Base-by-base conservation (phyloP, 2,329 filamentous ascomycete genomes). In the Alternaria metachromatica region DNA sequence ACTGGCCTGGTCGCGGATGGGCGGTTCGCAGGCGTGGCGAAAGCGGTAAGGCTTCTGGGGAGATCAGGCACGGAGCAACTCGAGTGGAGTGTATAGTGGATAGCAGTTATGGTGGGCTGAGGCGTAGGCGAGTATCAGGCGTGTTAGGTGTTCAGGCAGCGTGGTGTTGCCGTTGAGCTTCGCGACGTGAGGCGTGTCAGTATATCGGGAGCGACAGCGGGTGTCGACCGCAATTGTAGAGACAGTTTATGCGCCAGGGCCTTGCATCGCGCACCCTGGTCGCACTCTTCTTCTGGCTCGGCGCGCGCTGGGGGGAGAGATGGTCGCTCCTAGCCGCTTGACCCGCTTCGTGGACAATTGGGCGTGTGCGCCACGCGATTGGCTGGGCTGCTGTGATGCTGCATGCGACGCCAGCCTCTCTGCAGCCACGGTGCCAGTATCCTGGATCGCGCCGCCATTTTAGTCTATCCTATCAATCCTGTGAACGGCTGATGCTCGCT, bases 161-260 rank as follows among this genome's bases (percentile, higher is more conserved):
- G 71, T 64, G 65, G 60, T 67, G 67, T 66, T 62, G 59, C 56
- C 50, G 63, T 62, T 64, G 63, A 20, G 58, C 60, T 73, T 74
- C 73, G 76, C 76, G 72, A 79, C 77, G 67, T 66, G 67, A 72
- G 69, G 72, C 72, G 77, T 79, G 67, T 78, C 76, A 79, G 74
- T 70, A 68, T 58, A 53, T 49, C 48, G 41, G 57, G 68, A 68
- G 71, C 65, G 68, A 71, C 70, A 72, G 75, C 70, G 73, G 65
- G 68, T 49, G 63, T 63, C 55, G 64, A 60, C 72, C 68, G 69
- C 73, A 78, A 75, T 75, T 74, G 75, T 74, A 78, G 59, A 73
- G 67, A 59, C 62, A 62, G 68, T 71, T 78, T 72, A 79, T 79
- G 77, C 77, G 72, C 72, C 63, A 64, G 65, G 68, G 50, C 50